Conservation (phyloP, 169 alveolate species). For the Toxoplasma gondii region DNA sequence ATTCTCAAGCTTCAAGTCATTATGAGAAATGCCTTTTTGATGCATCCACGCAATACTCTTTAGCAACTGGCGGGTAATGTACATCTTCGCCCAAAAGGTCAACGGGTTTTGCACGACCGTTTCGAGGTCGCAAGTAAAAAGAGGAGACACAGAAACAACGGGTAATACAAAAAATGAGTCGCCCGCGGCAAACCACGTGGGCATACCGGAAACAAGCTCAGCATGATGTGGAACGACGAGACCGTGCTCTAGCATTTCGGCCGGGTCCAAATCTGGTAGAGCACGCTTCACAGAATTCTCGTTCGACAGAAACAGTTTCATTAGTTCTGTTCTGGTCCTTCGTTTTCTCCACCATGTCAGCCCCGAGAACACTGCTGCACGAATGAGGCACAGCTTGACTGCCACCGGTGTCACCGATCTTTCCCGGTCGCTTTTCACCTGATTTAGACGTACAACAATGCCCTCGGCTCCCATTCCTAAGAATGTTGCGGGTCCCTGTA, state of each 20-base stretch:
- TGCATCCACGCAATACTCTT: not conserved
- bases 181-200: not conserved
- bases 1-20: slow-evolving; percentile 65
- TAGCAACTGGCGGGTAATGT: not conserved
- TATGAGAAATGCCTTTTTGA: slow-evolving; percentile 51
- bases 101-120: not conserved
- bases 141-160: not conserved
- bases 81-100: not conserved
- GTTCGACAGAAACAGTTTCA: not conserved
- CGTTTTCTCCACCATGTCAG: not conserved
- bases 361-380: not conserved
- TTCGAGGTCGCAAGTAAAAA: not conserved
- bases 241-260: not conserved
- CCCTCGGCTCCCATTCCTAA: not conserved
- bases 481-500: not conserved
- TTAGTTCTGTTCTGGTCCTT: not conserved
- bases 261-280: not conserved
- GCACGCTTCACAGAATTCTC: not conserved
- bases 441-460: not conserved
- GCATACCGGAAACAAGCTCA: not conserved
- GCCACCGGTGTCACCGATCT: not conserved
- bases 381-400: not conserved
- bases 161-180: not conserved
- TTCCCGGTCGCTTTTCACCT: not conserved
- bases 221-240: not conserved